These are phyloP conservation scores for Hypocrella siamensis DNA, from an alignment of 2,329 filamentous ascomycete genomes.

Conservation along the genomic window DNA sequence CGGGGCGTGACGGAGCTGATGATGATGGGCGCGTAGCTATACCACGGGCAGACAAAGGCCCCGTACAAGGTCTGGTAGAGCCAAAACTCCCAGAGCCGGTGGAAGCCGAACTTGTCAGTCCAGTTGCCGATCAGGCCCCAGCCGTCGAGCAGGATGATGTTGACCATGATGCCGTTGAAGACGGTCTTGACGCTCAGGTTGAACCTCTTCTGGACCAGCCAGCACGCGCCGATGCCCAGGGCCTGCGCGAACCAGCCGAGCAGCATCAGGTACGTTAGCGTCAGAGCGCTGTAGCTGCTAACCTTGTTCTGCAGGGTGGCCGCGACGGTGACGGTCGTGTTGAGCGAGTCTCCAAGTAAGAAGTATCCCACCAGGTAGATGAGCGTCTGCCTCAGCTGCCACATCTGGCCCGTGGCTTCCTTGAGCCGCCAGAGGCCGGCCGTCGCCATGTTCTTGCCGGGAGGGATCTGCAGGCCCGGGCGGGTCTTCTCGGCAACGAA, in stretches of 20 bases:
- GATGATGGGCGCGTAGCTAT: slow-evolving; percentile 56
- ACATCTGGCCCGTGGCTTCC: slow-evolving; percentile 42
- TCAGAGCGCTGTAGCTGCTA: slow-evolving; percentile 47
- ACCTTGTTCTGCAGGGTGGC: slow-evolving; percentile 48
- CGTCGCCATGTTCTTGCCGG: slow-evolving; percentile 29
- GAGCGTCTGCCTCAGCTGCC: slow-evolving; percentile 48
- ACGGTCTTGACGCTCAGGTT: slow-evolving; percentile 48
- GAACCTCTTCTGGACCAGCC: slow-evolving; percentile 43
- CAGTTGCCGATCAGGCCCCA: slow-evolving; percentile 32
- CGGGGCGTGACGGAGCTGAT: slow-evolving; percentile 54
- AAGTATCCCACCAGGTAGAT: slow-evolving; percentile 54
- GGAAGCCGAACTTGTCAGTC: slow-evolving; percentile 27
- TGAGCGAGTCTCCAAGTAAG: slow-evolving; percentile 52
- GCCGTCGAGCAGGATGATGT: slow-evolving; percentile 41
- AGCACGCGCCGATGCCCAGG: slow-evolving; percentile 46
- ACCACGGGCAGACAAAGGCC: slow-evolving; percentile 53
- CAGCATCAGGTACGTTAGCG: slow-evolving; percentile 49
- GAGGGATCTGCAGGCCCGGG: slow-evolving; percentile 32
- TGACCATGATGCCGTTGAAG: slow-evolving; percentile 49
- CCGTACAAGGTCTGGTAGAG: slow-evolving; percentile 41
- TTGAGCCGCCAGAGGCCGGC: slow-evolving; percentile 47
- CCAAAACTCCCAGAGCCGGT: slow-evolving; percentile 30
- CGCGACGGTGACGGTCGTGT: slow-evolving; percentile 55
- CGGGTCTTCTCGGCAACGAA: slow-evolving; percentile 49
- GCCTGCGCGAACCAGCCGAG: slow-evolving; percentile 50